These are phyloP conservation scores for Eleusine indica DNA, from an alignment of 176 grass and related monocot species.

Conservation along the genomic window DNA sequence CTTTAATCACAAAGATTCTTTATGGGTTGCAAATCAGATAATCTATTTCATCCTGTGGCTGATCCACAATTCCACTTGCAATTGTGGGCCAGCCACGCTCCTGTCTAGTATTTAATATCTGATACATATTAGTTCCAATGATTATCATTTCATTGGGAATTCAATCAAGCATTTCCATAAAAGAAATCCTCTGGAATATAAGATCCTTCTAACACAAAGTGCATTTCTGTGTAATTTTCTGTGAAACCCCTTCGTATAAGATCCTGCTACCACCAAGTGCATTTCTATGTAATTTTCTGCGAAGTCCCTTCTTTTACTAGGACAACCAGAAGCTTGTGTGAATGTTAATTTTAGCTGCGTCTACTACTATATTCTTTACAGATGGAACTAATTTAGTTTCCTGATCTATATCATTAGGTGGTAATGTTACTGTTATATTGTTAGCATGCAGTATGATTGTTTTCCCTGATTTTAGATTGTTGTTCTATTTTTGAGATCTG, in stretches of 20 bases:
- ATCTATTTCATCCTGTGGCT: background rate
- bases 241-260: background rate
- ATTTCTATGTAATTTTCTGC: slow-evolving; percentile 17
- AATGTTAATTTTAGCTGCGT: background rate
- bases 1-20: background rate
- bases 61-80: slow-evolving; percentile 20
- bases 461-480: background rate
- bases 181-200: background rate
- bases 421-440: background rate
- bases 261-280: background rate
- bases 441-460: background rate
- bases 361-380: background rate
- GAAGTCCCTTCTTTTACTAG: background rate
- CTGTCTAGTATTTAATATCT: slow-evolving; percentile 11
- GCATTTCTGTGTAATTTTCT: slow-evolving; percentile 21
- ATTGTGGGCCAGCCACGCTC: background rate
- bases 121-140: background rate
- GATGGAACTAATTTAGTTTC: background rate
- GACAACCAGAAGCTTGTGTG: background rate
- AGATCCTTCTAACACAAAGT: background rate
- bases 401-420: background rate
- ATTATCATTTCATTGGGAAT: slow-evolving; percentile 5
- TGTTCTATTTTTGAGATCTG: background rate
- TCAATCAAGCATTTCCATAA: background rate
- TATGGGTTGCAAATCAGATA: slow-evolving; percentile 15